Percentiles rank a stretch among this genome's conserved stretches.
Conservation (phyloP, 2,329 filamentous ascomycete species). For the Nemania sp. region DNA sequence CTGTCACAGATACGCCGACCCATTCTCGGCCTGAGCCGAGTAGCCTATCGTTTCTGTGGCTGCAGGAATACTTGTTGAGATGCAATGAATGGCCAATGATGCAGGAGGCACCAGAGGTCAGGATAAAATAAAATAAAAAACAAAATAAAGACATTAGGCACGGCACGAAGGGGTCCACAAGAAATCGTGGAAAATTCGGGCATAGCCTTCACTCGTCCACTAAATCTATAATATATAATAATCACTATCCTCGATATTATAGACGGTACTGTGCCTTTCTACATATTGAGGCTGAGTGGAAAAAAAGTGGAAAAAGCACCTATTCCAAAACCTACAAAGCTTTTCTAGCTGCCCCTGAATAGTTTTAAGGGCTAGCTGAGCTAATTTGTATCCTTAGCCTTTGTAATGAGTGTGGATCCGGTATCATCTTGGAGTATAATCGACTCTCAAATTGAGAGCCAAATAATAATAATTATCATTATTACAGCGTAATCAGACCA, state of each 20-base stretch:
- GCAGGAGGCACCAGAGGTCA: slow-evolving; percentile 3
- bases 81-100: slow-evolving; percentile 4
- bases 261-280: no score
- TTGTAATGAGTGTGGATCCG: background rate
- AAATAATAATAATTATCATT: background rate
- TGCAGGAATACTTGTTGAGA: slow-evolving; percentile 38
- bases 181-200: background rate
- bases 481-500: slow-evolving; percentile 6
- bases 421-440: background rate
- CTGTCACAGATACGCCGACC: slow-evolving; percentile 46
- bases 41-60: slow-evolving; percentile 37
- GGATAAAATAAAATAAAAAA: background rate
- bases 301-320: no score
- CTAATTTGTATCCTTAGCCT: slow-evolving; percentile 3
- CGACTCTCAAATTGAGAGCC: background rate
- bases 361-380: background rate
- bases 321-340: background rate
- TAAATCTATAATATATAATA: no score
- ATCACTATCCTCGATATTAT: no score
- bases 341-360: background rate
- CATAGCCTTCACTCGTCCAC: background rate
- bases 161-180: background rate
- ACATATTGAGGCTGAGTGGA: no score
- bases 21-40: slow-evolving; percentile 50
- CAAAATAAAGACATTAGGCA: slow-evolving; percentile 15